Evolutionary conservation across 2,329 filamentous ascomycete genomes (phyloP).

Genomic region (Paradendryphiella salina): DNA sequence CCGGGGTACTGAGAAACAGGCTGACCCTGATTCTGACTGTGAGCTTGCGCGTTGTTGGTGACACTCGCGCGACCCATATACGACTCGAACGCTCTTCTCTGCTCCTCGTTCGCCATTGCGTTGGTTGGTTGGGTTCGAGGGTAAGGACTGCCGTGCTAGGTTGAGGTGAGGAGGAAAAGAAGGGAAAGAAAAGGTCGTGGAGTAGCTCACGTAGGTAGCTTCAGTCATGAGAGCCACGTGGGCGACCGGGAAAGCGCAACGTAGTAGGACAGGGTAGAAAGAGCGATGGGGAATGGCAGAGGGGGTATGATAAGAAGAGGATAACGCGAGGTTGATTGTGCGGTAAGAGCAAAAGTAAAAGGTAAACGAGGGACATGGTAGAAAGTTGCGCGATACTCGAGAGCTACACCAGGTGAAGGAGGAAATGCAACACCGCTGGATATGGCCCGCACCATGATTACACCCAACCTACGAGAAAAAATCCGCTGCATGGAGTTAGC

Average conservation of each 20-base stretch:
- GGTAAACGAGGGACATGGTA: constrained; percentile 15
- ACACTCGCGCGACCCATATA: constrained; percentile 32
- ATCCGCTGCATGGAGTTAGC: neutral
- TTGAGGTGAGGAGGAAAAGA: neutral
- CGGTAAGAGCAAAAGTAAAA: constrained; percentile 1
- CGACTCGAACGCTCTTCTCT: constrained; percentile 35
- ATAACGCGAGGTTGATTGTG: constrained; percentile 1
- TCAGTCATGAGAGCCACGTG: constrained; percentile 4
- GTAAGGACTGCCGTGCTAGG: constrained; percentile 21
- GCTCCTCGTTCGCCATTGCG: constrained; percentile 37
- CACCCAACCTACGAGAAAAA: neutral
- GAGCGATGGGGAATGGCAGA: constrained; percentile 1
- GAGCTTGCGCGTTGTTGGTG: constrained; percentile 1
- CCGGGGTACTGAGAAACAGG: constrained; percentile 26
- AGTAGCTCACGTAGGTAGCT: neutral
- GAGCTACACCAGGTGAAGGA: neutral
- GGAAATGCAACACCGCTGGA: neutral
- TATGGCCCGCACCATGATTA: neutral
- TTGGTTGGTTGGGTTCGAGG: neutral
- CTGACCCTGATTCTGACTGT: constrained; percentile 17
- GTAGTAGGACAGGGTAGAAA: neutral
- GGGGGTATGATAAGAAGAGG: constrained; percentile 1
- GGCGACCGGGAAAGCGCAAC: neutral
- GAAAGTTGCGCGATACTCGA: neutral
- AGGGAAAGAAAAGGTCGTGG: constrained; percentile 15